These are phyloP conservation scores for Saccharomycopsis hybrid DNA, from an alignment of 1,139 yeast species.

Conservation along the genomic window DNA sequence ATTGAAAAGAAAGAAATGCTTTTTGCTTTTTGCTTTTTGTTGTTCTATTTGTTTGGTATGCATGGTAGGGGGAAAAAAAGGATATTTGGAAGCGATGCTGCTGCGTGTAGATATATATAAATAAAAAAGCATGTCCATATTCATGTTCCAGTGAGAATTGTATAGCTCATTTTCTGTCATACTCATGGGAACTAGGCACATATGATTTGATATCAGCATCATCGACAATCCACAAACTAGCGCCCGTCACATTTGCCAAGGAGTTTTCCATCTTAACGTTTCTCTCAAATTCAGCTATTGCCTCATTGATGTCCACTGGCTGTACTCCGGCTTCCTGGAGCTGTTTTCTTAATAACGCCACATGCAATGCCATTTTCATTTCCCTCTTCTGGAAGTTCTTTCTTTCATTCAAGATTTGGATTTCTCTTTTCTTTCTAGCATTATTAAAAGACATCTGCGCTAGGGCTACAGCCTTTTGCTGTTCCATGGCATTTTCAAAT, in stretches of 20 bases:
- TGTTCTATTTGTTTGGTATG: too few relatives aligned
- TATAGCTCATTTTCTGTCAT: constrained; percentile 32
- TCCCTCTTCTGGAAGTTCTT: constrained; percentile 43
- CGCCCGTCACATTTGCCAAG: constrained; percentile 46
- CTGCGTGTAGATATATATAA: too few relatives aligned
- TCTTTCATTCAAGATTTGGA: constrained; percentile 42
- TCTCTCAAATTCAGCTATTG: constrained; percentile 46
- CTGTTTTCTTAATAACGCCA: constrained; percentile 57
- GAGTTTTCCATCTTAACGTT: constrained; percentile 52
- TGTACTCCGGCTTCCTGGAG: constrained; percentile 43
- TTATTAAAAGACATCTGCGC: constrained; percentile 36
- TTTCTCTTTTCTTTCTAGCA: constrained; percentile 41
- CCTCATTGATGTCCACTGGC: constrained; percentile 49
- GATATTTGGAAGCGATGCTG: too few relatives aligned
- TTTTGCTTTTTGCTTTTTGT: too few relatives aligned
- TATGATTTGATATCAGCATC: constrained; percentile 40
- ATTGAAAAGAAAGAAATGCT: too few relatives aligned
- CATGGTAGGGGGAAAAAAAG: too few relatives aligned
- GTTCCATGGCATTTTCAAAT: constrained; percentile 36
- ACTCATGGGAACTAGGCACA: constrained; percentile 55
- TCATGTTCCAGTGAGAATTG: background rate
- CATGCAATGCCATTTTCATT: constrained; percentile 56
- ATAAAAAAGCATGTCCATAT: background rate
- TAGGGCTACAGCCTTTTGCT: constrained; percentile 40
- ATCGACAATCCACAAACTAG: constrained; percentile 54